These are phyloP conservation scores for Stagonosporopsis rhizophila DNA, from an alignment of 2,329 filamentous ascomycete species.

Conservation along the genomic window DNA sequence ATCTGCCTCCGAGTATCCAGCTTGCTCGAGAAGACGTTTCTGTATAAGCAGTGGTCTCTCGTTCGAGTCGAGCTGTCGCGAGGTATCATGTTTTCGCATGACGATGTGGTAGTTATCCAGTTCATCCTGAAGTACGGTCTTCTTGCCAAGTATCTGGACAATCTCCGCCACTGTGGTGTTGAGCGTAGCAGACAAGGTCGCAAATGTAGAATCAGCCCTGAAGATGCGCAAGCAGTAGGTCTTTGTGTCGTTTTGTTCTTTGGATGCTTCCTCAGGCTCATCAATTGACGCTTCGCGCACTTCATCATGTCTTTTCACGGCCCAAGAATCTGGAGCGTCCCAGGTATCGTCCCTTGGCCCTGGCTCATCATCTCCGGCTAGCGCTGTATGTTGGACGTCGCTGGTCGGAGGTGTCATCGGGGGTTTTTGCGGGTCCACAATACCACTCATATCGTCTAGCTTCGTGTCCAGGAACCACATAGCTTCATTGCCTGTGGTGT, in stretches of 20 bases:
- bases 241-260: constrained; percentile 74
- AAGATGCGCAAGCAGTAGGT: constrained; percentile 96
- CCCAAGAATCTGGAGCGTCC: constrained; percentile 97
- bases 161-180: constrained; percentile 87
- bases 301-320: constrained; percentile 76
- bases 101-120: constrained; percentile 95
- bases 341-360: constrained; percentile 59
- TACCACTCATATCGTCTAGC: constrained; percentile 88
- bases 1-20: constrained; percentile 87
- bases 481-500: constrained; percentile 60
- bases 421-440: constrained; percentile 69
- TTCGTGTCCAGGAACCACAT: constrained; percentile 86
- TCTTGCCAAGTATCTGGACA: constrained; percentile 88
- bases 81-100: constrained; percentile 89
- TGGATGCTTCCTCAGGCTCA: constrained; percentile 70
- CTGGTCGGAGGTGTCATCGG: constrained; percentile 71
- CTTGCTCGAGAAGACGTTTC: constrained; percentile 87
- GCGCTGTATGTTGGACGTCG: constrained; percentile 52
- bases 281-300: constrained; percentile 68
- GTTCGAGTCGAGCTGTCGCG: constrained; percentile 76
- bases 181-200: constrained; percentile 83
- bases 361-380: constrained; percentile 47
- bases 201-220: constrained; percentile 90
- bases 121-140: constrained; percentile 89
- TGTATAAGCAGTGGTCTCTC: constrained; percentile 91